phyloP scores from a whole-genome alignment of 345 rosid genomes.

The Eucalyptus albens region DNA sequence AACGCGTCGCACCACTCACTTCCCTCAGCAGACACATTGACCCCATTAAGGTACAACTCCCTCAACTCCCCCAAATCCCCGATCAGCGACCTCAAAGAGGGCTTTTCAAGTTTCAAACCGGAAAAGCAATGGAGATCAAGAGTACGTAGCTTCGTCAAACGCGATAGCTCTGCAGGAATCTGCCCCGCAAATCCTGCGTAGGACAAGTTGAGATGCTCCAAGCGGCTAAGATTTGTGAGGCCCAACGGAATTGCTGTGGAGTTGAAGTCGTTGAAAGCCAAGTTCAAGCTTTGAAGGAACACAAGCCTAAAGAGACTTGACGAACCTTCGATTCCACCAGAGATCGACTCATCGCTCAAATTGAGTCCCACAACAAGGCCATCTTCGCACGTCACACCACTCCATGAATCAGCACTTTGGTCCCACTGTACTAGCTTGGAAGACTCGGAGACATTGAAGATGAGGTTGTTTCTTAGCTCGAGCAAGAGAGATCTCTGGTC shows the following conservation, averaged over 20 bases:
- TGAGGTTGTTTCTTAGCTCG: conserved; percentile 5
- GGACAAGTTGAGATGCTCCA: neutral
- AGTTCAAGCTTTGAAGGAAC: conserved; percentile 12
- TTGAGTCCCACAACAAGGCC: conserved; percentile 6
- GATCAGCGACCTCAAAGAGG: fast-evolving
- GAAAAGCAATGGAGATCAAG: too few species aligned
- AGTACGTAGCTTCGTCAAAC: too few species aligned
- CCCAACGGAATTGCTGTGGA: neutral
- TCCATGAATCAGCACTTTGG: conserved; percentile 3
- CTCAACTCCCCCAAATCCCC: too few species aligned
- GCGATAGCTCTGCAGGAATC: fast-evolving
- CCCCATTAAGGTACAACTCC: too few species aligned
- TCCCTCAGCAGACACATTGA: too few species aligned
- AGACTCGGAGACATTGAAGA: neutral
- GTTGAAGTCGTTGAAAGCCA: conserved; percentile 17
- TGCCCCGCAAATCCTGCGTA: fast-evolving
- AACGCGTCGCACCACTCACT: too few species aligned
- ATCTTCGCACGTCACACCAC: conserved; percentile 19
- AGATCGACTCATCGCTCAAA: conserved; percentile 15
- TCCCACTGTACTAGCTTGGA: conserved; percentile 8
- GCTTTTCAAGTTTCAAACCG: too few species aligned
- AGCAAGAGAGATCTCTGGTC: conserved; percentile 14
- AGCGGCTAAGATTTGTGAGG: conserved; percentile 4
- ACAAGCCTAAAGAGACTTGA: conserved; percentile 10
- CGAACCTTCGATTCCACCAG: conserved; percentile 2